phyloP scores from a whole-genome alignment of 1,284 basidiomycete species.

The Termitomyces sp. region DNA sequence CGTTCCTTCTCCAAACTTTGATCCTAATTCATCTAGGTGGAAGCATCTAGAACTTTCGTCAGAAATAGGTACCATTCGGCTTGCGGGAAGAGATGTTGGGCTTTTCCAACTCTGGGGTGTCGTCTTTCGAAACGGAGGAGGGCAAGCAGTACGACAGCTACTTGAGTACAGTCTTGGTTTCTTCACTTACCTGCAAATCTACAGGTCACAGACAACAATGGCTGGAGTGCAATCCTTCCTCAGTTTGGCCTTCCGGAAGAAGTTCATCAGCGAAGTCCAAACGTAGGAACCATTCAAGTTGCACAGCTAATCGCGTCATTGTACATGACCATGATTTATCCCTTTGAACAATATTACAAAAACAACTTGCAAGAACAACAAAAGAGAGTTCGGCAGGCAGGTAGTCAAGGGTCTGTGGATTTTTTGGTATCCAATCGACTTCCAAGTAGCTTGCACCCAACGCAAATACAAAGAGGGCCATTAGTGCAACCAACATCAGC shows the following conservation, averaged over 20 bases:
- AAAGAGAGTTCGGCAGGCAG: slow-evolving; percentile 33
- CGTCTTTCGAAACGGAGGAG: slow-evolving; percentile 54
- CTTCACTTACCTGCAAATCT: slow-evolving; percentile 12
- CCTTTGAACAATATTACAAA: slow-evolving; percentile 66
- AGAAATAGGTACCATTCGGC: slow-evolving; percentile 56
- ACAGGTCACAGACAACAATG: slow-evolving; percentile 37
- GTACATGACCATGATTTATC: slow-evolving; percentile 55
- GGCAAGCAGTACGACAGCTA: slow-evolving; percentile 42
- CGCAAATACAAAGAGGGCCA: slow-evolving; percentile 22
- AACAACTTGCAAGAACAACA: slow-evolving; percentile 56
- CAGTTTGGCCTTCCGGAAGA: slow-evolving; percentile 64
- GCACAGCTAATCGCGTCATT: slow-evolving; percentile 47
- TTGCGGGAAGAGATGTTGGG: slow-evolving; percentile 77
- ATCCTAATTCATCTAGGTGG: slow-evolving; percentile 57
- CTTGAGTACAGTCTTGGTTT: slow-evolving; percentile 5
- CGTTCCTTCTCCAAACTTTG: slow-evolving; percentile 48
- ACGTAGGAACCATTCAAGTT: slow-evolving; percentile 43
- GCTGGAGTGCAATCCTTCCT: slow-evolving; percentile 40
- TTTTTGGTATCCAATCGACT: slow-evolving; percentile 13
- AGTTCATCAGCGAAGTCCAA: slow-evolving; percentile 36
- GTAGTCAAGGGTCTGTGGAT: slow-evolving; percentile 13
- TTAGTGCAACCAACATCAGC: slow-evolving; percentile 11
- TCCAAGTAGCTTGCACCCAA: slow-evolving; percentile 22
- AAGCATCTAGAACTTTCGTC: slow-evolving; percentile 53
- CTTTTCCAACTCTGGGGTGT: slow-evolving; percentile 65